A percentile compares a stretch with the other conserved stretches of the same genome.
Evolutionary conservation across 2,329 filamentous ascomycete genomes (phyloP).

Genomic region (Mycocentrospora acerina): DNA sequence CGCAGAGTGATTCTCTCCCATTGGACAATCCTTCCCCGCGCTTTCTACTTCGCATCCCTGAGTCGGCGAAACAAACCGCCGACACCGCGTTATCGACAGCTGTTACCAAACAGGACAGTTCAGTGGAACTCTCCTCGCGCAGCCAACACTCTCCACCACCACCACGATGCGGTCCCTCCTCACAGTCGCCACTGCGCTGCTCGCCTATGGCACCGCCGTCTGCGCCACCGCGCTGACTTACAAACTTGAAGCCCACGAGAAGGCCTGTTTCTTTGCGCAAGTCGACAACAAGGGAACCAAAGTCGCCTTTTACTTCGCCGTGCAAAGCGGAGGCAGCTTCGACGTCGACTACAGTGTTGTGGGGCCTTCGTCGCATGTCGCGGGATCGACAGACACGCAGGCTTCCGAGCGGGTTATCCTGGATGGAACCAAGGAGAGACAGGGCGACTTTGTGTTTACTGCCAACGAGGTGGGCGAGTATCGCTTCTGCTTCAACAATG

Average conservation of each 20-base stretch:
- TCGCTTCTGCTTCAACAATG: slow-evolving; percentile 97
- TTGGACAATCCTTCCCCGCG: slow-evolving; percentile 23
- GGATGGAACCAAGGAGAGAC: slow-evolving; percentile 84
- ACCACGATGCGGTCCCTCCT: slow-evolving; percentile 39
- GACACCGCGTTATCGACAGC: slow-evolving; percentile 33
- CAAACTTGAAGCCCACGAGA: slow-evolving; percentile 85
- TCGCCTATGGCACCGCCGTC: slow-evolving; percentile 68
- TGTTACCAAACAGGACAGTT: slow-evolving; percentile 26
- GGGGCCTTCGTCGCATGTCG: slow-evolving; percentile 58
- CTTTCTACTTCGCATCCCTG: slow-evolving; percentile 12
- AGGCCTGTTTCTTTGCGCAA: slow-evolving; percentile 89
- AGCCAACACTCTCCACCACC: slow-evolving; percentile 9
- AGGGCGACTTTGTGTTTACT: slow-evolving; percentile 97
- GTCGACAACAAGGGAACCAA: slow-evolving; percentile 80
- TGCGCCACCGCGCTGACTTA: slow-evolving; percentile 93
- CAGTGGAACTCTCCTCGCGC: not conserved
- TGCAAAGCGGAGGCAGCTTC: slow-evolving; percentile 98
- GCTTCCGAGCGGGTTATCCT: slow-evolving; percentile 71
- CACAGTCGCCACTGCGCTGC: slow-evolving; percentile 58
- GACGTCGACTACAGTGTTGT: slow-evolving; percentile 92
- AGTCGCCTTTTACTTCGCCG: slow-evolving; percentile 98
- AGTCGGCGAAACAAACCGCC: slow-evolving; percentile 22
- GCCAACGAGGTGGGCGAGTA: slow-evolving; percentile 87
- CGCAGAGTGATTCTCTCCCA: slow-evolving; percentile 6
- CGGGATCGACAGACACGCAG: too few relatives aligned